Conservation (phyloP, 2,329 filamentous ascomycete genomes). For the Fusarium sp. region DNA sequence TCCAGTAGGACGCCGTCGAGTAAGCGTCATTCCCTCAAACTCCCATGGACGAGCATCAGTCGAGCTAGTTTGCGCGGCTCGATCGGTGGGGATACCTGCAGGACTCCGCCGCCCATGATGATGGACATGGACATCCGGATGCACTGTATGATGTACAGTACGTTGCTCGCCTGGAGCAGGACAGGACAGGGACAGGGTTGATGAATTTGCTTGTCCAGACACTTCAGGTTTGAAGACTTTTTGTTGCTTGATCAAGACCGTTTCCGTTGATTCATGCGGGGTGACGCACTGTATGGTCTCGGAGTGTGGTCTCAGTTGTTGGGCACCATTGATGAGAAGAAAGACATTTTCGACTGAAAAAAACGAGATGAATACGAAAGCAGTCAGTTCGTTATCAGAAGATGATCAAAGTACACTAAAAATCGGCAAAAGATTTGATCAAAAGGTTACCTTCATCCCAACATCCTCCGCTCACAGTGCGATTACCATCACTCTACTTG, state of each 20-base stretch:
- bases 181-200: slow-evolving; percentile 1
- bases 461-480: neutral
- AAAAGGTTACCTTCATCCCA: neutral
- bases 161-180: neutral
- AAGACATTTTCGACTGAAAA: neutral
- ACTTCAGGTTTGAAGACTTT: neutral
- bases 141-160: slow-evolving; percentile 1
- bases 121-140: slow-evolving; percentile 31
- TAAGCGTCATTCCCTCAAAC: slow-evolving; percentile 46
- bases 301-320: slow-evolving; percentile 16
- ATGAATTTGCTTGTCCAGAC: neutral
- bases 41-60: slow-evolving; percentile 38
- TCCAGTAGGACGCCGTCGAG: slow-evolving; percentile 45
- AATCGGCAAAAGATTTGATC: neutral
- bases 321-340: neutral
- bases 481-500: slow-evolving; percentile 25
- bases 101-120: slow-evolving; percentile 40
- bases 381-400: slow-evolving; percentile 31
- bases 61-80: slow-evolving; percentile 35
- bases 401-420: neutral
- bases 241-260: slow-evolving; percentile 22
- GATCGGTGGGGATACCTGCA: slow-evolving; percentile 44
- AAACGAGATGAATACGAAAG: slow-evolving; percentile 23
- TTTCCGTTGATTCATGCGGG: slow-evolving; percentile 46
- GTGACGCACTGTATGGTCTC: slow-evolving; percentile 40